Percentiles rank a stretch among this genome's conserved stretches.
phyloP scores from a whole-genome alignment of 495 filamentous ascomycete genomes.

The Immersiella caudata region DNA sequence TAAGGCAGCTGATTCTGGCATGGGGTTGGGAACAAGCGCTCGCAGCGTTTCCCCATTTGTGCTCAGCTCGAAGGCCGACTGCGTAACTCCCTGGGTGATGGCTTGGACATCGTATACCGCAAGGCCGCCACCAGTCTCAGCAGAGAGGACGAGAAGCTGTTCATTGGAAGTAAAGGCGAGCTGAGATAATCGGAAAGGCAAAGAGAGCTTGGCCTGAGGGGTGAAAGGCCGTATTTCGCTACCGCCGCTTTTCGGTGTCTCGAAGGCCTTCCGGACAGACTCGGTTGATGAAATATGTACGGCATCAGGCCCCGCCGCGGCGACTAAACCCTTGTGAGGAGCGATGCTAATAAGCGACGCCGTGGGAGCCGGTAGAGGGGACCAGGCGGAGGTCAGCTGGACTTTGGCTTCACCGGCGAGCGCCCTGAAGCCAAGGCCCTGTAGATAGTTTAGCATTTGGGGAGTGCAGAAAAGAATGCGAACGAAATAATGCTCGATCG shows the following conservation, averaged over 20 bases:
- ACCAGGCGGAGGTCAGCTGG: slow-evolving; percentile 79
- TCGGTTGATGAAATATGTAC: slow-evolving; percentile 78
- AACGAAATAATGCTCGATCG: background rate
- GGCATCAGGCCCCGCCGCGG: slow-evolving; percentile 81
- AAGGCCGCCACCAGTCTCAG: slow-evolving; percentile 79
- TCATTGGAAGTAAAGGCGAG: slow-evolving; percentile 87
- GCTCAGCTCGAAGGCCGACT: slow-evolving; percentile 67
- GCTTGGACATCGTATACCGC: slow-evolving; percentile 75
- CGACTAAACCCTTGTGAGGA: slow-evolving; percentile 76
- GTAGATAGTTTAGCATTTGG: slow-evolving; percentile 19
- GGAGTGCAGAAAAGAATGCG: background rate
- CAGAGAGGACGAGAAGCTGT: slow-evolving; percentile 77
- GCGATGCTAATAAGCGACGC: slow-evolving; percentile 87
- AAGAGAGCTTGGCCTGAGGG: slow-evolving; percentile 69
- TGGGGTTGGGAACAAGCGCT: slow-evolving; percentile 79
- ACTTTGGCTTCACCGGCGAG: slow-evolving; percentile 80
- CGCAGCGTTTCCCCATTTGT: slow-evolving; percentile 77
- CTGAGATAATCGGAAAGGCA: slow-evolving; percentile 80
- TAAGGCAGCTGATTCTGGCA: slow-evolving; percentile 60
- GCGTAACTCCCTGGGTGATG: slow-evolving; percentile 65
- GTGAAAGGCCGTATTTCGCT: slow-evolving; percentile 71
- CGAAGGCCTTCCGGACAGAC: slow-evolving; percentile 74
- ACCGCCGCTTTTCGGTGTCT: slow-evolving; percentile 56
- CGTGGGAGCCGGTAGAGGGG: slow-evolving; percentile 73
- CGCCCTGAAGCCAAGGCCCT: slow-evolving; percentile 83